Base-by-base conservation (phyloP, 1,284 basidiomycete genomes). In the Taiwanofungus camphoratus region DNA sequence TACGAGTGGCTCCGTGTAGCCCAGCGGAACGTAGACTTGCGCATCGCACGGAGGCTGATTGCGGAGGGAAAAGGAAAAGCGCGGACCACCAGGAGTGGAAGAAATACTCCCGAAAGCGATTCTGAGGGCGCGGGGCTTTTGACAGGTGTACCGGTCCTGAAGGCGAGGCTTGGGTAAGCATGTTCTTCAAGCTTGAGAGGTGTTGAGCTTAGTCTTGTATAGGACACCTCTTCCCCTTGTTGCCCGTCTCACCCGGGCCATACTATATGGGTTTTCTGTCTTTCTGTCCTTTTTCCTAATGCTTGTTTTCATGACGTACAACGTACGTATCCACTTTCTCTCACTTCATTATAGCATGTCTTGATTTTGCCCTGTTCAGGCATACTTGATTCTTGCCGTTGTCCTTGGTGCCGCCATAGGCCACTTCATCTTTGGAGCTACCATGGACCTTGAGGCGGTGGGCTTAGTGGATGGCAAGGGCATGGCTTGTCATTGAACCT, bases 261-360 rank as follows among this genome's bases (percentile, higher is more conserved):
- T 61, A 3, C 58, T 87, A 21, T 90, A 90, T 54, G 86, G 78
- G 22, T 63, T 65, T 5, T 76, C 75, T 4, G 77, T 87, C 22
- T 80, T 82, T 62, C 59, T 89, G 39, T 88, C 86, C 20, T 87
- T 87, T 70, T 91, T 90, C 74, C 76, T 90, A 56, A 90, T 91
- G 87, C 67, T 91, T 44, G 76, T 91, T 34, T 89, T 87, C 66
- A 90, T 90, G 87, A 90, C 87, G 5, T 90, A 89, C 66, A 90
- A 90, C 51, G 87, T 87, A 48, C 46, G 64, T 52, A 70, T 61
- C 32, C 29, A 26, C 24, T 41, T 21, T 36, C 9, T 39, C 33
- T 29, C 23, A 4, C 21, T 18, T 42, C 24, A 36, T 33, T 39
- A 19, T 20, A 34, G 24, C 21, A 12, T 35, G 15, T 44, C n/a